These are phyloP conservation scores for Porogramme epimiltina DNA, from an alignment of 1,284 basidiomycete genomes.

Conservation along the genomic window DNA sequence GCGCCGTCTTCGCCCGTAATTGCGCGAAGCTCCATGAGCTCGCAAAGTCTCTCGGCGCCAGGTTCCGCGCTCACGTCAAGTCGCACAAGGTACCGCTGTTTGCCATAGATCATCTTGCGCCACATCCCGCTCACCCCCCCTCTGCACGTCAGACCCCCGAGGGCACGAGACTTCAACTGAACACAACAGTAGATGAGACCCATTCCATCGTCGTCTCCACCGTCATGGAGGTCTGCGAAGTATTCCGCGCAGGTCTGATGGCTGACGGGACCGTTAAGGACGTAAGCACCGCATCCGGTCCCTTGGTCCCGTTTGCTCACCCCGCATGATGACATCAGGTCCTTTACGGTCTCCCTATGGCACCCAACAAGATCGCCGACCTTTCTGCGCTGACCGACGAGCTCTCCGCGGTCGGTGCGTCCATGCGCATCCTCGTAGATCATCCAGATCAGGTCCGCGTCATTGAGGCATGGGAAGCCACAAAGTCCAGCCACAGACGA, in stretches of 20 bases:
- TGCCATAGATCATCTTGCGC: neutral
- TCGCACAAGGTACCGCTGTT: conserved; percentile 66
- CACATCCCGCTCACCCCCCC: neutral
- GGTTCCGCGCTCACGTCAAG: conserved; percentile 83
- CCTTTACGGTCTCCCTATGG: conserved; percentile 77
- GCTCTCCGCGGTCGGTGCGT: conserved; percentile 51
- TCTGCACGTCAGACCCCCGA: conserved; percentile 58
- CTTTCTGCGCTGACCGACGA: conserved; percentile 61
- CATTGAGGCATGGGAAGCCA: conserved; percentile 59
- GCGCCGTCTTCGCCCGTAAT: conserved; percentile 68
- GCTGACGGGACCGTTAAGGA: conserved; percentile 76
- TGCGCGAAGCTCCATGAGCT: conserved; percentile 73
- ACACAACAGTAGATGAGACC: conserved; percentile 53
- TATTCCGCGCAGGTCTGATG: conserved; percentile 71
- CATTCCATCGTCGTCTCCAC: conserved; percentile 77
- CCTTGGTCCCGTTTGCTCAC: neutral
- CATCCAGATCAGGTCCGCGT: conserved; percentile 71
- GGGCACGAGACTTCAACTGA: conserved; percentile 70
- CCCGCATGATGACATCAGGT: conserved; percentile 49
- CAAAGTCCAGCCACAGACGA: conserved; percentile 39
- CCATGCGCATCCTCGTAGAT: conserved; percentile 74
- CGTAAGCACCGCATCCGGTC: conserved; percentile 42
- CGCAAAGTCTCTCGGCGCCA: conserved; percentile 63
- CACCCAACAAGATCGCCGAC: conserved; percentile 73
- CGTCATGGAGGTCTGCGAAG: conserved; percentile 75